Evolutionary conservation across 768 basidiomycete species (phyloP), one percentile per base, ranked within the genome.

Genomic region (Tulasnella calospora): DNA sequence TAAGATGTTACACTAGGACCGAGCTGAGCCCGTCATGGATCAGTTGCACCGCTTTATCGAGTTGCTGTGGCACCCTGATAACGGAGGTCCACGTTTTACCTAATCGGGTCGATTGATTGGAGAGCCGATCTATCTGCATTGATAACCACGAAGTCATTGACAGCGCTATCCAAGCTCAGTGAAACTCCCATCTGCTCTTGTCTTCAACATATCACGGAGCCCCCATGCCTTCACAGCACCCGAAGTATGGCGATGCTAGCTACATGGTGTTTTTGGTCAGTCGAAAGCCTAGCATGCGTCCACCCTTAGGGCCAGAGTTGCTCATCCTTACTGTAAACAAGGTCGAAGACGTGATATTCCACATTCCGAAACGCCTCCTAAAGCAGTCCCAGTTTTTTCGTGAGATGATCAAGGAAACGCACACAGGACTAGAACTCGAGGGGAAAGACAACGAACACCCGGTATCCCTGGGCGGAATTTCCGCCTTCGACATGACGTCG

Each of bases 401-500:
- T 13, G 73, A 74, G 3, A 74, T 74, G 73, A 38, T 74, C 23
- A 40, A 74, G 8, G 73, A 27, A 35, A 38, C 4, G 4, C 73
- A 74, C 30, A 47, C 44, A 3, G 44, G 51, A 35, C 23, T 47
- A 17, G 35, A 74, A 44, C 13, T 13, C 21, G 44, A 74, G 73
- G 73, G 73, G 13, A 47, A 36, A 27, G 21, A 40, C 21, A 47
- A 75, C 33, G 8, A 38, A 10, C 44, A 55, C 19, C 74, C 74
- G 21, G 57, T 75, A 21, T 19, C 17, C 41, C 74, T 57, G 0
- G 17, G 21, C 33, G 44, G 35, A 13, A 71, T 78, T 15, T 73
- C 77, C n/a, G 40, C 67, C 35, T 71, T 40, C 38, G 77, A 78
- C n/a, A 78, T 78, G 77, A 69, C 71, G 17, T 73, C 35, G 15